Evolutionary conservation across 306 rosid genomes (phyloP).

Genomic region (Cucumis cinereus): DNA sequence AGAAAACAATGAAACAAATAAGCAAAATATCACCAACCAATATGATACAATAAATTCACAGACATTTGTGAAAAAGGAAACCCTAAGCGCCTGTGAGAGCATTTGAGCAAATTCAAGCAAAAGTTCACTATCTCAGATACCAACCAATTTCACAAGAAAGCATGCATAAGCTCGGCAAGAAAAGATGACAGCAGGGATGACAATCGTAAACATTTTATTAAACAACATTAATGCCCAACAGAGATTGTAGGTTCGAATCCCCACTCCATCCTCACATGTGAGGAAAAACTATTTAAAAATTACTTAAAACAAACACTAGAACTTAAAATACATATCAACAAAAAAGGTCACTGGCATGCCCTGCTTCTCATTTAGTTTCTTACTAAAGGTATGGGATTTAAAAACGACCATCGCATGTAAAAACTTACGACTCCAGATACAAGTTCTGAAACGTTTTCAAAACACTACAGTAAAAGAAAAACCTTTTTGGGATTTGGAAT

Average conservation of each 20-base stretch:
- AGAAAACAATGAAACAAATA: constrained; percentile 8
- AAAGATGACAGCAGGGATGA: not conserved
- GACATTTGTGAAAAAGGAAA: not conserved
- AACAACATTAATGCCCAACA: not conserved
- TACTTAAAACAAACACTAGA: not conserved
- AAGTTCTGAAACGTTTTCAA: not conserved
- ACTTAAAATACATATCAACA: not conserved
- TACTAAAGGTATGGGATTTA: not conserved
- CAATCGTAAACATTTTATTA: not conserved
- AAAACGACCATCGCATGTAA: not conserved
- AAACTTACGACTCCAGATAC: not conserved
- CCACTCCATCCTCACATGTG: too few species aligned
- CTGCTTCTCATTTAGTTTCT: not conserved
- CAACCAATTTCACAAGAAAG: not conserved
- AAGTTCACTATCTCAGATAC: not conserved
- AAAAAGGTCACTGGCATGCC: not conserved
- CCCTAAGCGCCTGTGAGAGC: not conserved
- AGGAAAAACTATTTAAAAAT: too few species aligned
- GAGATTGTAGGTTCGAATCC: too few species aligned
- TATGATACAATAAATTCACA: not conserved
- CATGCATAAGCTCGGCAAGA: not conserved
- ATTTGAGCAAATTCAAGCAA: not conserved
- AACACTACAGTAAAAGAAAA: not conserved
- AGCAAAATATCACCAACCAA: not conserved
- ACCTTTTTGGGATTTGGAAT: constrained; percentile 89